These are phyloP conservation scores for Botrytis medusae DNA, from an alignment of 2,329 filamentous ascomycete species.

Conservation along the genomic window DNA sequence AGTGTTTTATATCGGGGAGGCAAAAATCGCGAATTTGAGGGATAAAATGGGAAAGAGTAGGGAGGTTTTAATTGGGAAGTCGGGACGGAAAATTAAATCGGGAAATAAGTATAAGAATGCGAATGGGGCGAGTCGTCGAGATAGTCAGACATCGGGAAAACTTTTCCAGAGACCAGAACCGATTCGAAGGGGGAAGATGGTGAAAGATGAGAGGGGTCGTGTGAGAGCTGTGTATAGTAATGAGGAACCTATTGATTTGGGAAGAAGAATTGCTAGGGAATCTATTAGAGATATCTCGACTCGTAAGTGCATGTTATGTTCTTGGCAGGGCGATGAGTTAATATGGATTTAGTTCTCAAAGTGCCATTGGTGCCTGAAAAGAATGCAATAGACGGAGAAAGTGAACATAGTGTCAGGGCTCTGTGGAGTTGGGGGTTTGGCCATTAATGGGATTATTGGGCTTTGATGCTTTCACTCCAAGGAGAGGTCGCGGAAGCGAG, in stretches of 20 bases:
- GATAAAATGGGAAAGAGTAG: neutral
- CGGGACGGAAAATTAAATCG: neutral
- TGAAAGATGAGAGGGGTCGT: neutral
- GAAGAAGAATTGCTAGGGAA: neutral
- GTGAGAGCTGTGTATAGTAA: neutral
- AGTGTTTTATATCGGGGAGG: neutral
- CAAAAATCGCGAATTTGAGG: neutral
- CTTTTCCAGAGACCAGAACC: neutral
- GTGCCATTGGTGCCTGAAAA: accelerated
- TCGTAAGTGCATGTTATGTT: neutral
- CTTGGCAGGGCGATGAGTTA: neutral
- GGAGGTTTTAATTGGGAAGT: neutral
- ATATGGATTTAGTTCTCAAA: neutral
- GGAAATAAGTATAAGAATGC: neutral
- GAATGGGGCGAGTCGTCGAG: neutral
- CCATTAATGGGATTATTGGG: neutral
- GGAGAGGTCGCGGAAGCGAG: neutral
- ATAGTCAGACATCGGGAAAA: neutral
- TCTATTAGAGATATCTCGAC: neutral
- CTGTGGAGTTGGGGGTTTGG: neutral
- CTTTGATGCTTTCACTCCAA: neutral
- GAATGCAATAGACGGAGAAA: neutral
- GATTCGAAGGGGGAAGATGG: neutral
- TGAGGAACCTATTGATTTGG: neutral
- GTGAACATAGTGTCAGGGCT: neutral